phyloP scores from a whole-genome alignment of 805 yeast species.

The Schwanniomyces sp. region DNA sequence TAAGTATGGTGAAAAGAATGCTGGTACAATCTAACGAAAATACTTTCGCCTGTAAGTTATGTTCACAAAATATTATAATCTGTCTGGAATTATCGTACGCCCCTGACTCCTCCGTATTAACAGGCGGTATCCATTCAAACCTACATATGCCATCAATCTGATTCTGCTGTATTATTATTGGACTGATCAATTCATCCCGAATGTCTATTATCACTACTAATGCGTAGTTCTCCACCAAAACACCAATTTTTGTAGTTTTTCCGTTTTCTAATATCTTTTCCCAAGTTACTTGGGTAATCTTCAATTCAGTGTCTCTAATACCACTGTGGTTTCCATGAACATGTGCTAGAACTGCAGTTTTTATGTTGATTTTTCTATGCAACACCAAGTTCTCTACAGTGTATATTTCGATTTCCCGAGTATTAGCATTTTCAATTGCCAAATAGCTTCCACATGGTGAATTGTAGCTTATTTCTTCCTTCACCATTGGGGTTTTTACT shows the following conservation, averaged over 20 bases:
- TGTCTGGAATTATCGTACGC: conserved; percentile 35
- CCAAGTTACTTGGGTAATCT: conserved; percentile 18
- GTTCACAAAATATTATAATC: conserved; percentile 28
- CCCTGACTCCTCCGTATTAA: conserved; percentile 14
- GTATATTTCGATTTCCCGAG: not conserved
- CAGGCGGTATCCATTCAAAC: conserved; percentile 36
- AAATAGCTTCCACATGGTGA: conserved; percentile 20
- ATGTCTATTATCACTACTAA: conserved; percentile 25
- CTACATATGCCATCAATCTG: conserved; percentile 26
- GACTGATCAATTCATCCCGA: conserved; percentile 13
- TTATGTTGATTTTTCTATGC: not conserved
- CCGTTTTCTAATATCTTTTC: conserved; percentile 13
- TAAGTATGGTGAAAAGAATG: conserved; percentile 28
- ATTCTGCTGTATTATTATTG: conserved; percentile 31
- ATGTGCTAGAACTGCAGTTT: not conserved
- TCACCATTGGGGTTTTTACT: conserved; percentile 1
- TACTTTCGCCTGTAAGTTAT: conserved; percentile 25
- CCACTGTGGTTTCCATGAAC: not conserved
- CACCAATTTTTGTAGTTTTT: conserved; percentile 29
- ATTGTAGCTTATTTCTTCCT: conserved; percentile 5
- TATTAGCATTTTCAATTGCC: conserved; percentile 8
- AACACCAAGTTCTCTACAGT: not conserved
- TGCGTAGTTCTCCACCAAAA: conserved; percentile 17
- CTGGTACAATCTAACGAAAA: conserved; percentile 39
- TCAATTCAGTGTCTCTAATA: not conserved